Evolutionary conservation across 2,329 filamentous ascomycete species (phyloP), one percentile per base, ranked within the genome.

Genomic region (Cladophialophora bantiana): DNA sequence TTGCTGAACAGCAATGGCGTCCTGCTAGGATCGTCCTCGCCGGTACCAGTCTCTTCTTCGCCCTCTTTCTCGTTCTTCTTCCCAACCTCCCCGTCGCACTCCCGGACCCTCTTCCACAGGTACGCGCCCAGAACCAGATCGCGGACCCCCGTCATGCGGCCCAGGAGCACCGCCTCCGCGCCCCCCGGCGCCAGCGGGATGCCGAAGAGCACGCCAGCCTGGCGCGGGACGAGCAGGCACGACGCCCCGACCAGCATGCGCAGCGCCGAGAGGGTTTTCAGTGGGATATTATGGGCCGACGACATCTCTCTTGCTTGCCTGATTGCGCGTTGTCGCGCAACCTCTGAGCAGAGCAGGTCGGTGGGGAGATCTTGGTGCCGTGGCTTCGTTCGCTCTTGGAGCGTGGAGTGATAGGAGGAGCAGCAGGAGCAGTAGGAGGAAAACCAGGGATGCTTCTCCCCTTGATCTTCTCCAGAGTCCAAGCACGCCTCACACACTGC

Each of bases 111-210:
- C 59, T 58, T 66, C 58, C 59, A 66, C 31, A 66, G 38, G 32
- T 62, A 66, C 13, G 58, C 58, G 13, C 64, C 64, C n/a, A 66
- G 52, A 20, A 66, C 59, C 18, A 66, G 35, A 20, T 66, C 64
- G 10, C 64, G 20, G 4, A 61, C 54, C 15, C 64, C 64, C 18
- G 58, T 35, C 50, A 62, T 60, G 18, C 64, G 64, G 38, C 57
- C 64, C 13, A 66, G 35, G 6, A 66, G 35, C 12, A 35, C 48
- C 9, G 50, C 31, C 4, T 66, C 64, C 5, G 45, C 32, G 3
- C 53, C 64, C 13, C 59, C 64, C 13, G 58, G 32, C 7, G 59
- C 53, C 13, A 66, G 34, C 4, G 52, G 50, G 42, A 56, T 32
- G 13, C 64, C 64, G 48, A 55, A 62, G 7, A 66, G 52, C 18